Percentiles rank a stretch among this genome's conserved stretches.
These are phyloP conservation scores for Aspergillus persii DNA, from an alignment of 2,329 filamentous ascomycete genomes.

Conservation along the genomic window DNA sequence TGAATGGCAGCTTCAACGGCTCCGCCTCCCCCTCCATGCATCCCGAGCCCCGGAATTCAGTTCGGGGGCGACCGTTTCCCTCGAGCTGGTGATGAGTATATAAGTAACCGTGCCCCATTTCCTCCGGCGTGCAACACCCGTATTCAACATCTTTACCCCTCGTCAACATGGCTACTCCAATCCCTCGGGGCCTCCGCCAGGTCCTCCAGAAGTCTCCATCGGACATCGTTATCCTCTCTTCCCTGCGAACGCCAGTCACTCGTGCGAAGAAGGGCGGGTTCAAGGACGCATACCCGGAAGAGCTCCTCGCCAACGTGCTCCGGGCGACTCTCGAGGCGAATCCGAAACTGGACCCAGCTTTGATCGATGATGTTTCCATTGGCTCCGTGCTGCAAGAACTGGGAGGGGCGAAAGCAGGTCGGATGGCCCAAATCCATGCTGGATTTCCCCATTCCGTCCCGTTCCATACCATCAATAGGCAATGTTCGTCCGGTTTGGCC, in stretches of 20 bases:
- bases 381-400: conserved; percentile 90
- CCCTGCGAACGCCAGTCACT: conserved; percentile 84
- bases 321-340: conserved; percentile 69
- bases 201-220: conserved; percentile 75
- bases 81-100: conserved; percentile 15
- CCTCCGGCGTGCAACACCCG: conserved; percentile 7
- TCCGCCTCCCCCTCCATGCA: conserved; percentile 16
- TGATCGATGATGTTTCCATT: conserved; percentile 77
- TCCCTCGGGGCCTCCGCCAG: conserved; percentile 67
- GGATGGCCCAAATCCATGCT: conserved; percentile 85
- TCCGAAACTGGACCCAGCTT: conserved; percentile 66
- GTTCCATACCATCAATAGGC: conserved; percentile 85
- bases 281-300: conserved; percentile 86
- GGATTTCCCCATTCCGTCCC: conserved; percentile 70
- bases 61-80: conserved; percentile 28
- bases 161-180: conserved; percentile 44
- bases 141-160: neutral
- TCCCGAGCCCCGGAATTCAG: conserved; percentile 30
- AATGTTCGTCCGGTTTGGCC: conserved; percentile 76
- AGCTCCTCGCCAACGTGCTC: conserved; percentile 66
- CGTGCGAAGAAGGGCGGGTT: conserved; percentile 79
- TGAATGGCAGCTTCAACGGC: conserved; percentile 20
- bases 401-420: conserved; percentile 83
- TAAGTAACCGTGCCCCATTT: conserved; percentile 20
- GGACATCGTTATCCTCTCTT: conserved; percentile 84